Percentiles rank a stretch among this genome's conserved stretches.
phyloP scores from a whole-genome alignment of 139 green algal genomes.

The Tetraselmis chui region DNA sequence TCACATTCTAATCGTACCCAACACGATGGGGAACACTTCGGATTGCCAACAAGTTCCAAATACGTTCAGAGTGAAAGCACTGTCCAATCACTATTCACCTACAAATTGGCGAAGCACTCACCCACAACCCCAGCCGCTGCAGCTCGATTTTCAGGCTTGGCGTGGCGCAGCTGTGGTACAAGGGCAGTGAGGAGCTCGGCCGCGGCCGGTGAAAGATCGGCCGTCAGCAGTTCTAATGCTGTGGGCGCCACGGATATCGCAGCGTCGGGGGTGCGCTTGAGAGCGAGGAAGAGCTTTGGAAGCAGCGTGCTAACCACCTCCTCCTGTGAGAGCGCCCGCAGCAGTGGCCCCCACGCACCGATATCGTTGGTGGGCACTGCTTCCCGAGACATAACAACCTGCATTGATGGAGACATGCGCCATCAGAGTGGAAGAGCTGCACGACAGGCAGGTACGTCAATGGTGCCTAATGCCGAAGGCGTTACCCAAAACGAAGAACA shows the following conservation, averaged over 20 bases:
- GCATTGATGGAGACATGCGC: too few relatives aligned
- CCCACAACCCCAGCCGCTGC: slow-evolving; percentile 26
- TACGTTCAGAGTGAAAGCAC: background rate
- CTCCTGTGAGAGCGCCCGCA: slow-evolving; percentile 26
- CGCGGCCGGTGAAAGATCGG: slow-evolving; percentile 35
- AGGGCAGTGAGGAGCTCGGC: slow-evolving; percentile 47
- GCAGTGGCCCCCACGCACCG: slow-evolving; percentile 37
- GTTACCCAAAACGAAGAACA: background rate
- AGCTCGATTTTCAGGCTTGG: slow-evolving; percentile 22
- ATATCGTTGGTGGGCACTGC: slow-evolving; percentile 6
- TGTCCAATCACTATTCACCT: background rate
- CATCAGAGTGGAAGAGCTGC: slow-evolving; percentile 31
- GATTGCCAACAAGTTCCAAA: background rate
- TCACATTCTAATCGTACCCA: background rate
- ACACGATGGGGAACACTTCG: background rate
- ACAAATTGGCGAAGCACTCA: background rate
- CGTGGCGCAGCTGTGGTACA: slow-evolving; percentile 50
- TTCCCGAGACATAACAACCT: slow-evolving; percentile 3
- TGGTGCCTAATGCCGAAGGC: background rate
- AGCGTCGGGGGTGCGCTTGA: slow-evolving; percentile 64
- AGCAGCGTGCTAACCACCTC: slow-evolving; percentile 47
- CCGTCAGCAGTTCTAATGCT: slow-evolving; percentile 24
- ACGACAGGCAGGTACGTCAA: slow-evolving; percentile 10
- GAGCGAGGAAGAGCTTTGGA: slow-evolving; percentile 43
- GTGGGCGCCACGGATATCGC: slow-evolving; percentile 34